A percentile compares a stretch with the other conserved stretches of the same genome.
Evolutionary conservation across 768 basidiomycete species (phyloP).

Genomic region (Clitopilus passeckerianus): DNA sequence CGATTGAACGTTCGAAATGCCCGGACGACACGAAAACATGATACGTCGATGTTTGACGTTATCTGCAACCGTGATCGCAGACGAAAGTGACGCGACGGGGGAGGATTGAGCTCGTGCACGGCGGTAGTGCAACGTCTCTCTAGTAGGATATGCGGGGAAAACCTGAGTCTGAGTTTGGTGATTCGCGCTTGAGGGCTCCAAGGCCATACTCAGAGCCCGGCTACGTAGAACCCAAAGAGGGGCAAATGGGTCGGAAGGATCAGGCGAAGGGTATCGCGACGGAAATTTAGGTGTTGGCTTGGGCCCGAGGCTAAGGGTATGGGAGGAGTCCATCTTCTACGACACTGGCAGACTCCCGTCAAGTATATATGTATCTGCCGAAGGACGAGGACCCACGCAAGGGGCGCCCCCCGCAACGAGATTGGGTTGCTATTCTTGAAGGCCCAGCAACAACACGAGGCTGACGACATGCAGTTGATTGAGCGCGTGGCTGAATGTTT

Average conservation of each 20-base stretch:
- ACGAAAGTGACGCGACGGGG: neutral
- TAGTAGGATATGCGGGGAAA: neutral
- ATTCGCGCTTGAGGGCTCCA: neutral
- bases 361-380: neutral
- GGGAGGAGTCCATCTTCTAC: neutral
- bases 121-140: neutral
- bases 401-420: neutral
- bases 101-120: neutral
- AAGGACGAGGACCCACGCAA: neutral
- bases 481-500: neutral
- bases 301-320: conserved; percentile 31
- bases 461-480: neutral
- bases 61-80: neutral
- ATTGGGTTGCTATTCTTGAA: neutral
- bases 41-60: neutral
- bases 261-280: conserved; percentile 58
- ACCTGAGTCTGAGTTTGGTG: neutral
- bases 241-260: conserved; percentile 67
- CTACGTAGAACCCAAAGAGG: conserved; percentile 62
- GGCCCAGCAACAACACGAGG: neutral
- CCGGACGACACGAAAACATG: neutral
- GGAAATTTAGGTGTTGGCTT: conserved; percentile 53
- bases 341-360: too few relatives aligned
- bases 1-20: neutral
- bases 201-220: conserved; percentile 32